Percentiles rank a stretch among this genome's conserved stretches.
phyloP scores from a whole-genome alignment of 2,329 filamentous ascomycete species.

The Fusarium cyanostomum region DNA sequence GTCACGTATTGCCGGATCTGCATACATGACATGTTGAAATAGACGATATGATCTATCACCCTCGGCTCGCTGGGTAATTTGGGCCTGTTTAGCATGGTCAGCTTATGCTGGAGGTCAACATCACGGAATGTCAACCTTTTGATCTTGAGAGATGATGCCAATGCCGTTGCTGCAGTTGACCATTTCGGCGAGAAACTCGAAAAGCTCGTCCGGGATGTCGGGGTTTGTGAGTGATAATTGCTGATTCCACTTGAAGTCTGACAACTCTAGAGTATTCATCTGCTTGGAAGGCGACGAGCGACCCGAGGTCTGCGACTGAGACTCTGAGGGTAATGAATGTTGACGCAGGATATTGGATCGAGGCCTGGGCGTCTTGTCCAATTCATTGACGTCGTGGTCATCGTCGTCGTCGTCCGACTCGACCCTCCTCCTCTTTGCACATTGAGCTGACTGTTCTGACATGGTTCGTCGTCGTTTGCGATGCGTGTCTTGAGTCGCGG shows the following conservation, averaged over 20 bases:
- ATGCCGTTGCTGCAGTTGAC: slow-evolving; percentile 2
- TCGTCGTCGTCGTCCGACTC: not conserved
- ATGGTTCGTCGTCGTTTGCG: not conserved
- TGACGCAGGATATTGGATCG: not conserved
- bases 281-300: slow-evolving; percentile 5
- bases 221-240: slow-evolving; percentile 4
- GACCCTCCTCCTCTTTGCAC: not conserved
- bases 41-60: slow-evolving; percentile 2
- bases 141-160: not conserved
- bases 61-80: not conserved
- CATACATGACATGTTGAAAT: slow-evolving; percentile 5
- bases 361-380: slow-evolving; percentile 1
- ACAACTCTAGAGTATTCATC: not conserved
- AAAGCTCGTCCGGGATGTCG: slow-evolving; percentile 3
- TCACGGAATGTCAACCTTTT: not conserved
- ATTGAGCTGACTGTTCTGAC: not conserved
- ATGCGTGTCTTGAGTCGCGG: not conserved
- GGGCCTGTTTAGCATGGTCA: not conserved
- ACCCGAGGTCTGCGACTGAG: slow-evolving; percentile 4
- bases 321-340: not conserved
- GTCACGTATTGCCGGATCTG: not conserved
- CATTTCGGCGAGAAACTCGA: not conserved
- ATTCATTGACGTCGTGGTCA: not conserved
- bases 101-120: not conserved
- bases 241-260: slow-evolving; percentile 3